phyloP scores from a whole-genome alignment of 1,284 basidiomycete species.

The Anthracocystis panici-leucophaei region DNA sequence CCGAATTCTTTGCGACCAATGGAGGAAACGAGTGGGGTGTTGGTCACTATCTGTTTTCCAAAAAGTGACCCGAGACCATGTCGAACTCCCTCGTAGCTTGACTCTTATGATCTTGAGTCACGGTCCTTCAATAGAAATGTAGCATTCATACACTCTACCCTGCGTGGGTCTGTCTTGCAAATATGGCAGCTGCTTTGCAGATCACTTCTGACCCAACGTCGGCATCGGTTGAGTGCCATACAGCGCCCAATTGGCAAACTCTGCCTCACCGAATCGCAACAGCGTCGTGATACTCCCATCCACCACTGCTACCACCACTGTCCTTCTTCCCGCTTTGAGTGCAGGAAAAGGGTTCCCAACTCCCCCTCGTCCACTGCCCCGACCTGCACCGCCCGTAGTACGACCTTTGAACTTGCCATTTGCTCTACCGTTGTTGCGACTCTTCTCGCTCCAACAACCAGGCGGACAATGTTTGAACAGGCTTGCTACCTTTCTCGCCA shows the following conservation, averaged over 20 bases:
- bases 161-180: background rate
- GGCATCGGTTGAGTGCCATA: slow-evolving; percentile 11
- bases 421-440: background rate
- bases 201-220: background rate
- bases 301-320: slow-evolving; percentile 86
- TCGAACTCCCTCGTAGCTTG: background rate
- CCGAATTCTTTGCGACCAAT: slow-evolving; percentile 79
- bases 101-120: background rate
- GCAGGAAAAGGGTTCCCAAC: slow-evolving; percentile 67
- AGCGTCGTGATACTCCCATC: slow-evolving; percentile 90
- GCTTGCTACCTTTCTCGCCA: slow-evolving; percentile 9
- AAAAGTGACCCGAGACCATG: slow-evolving; percentile 23
- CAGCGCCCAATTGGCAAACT: slow-evolving; percentile 79
- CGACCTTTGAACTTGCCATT: slow-evolving; percentile 6
- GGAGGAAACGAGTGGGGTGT: slow-evolving; percentile 77
- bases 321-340: slow-evolving; percentile 86
- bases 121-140: background rate
- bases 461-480: slow-evolving; percentile 27
- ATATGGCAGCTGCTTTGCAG: no score
- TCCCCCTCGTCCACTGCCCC: slow-evolving; percentile 12
- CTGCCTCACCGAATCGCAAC: slow-evolving; percentile 86
- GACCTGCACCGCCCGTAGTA: background rate
- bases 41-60: slow-evolving; percentile 73
- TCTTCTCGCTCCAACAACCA: slow-evolving; percentile 7
- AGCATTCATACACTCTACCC: background rate